Percentiles rank a stretch among this genome's conserved stretches.
phyloP scores from a whole-genome alignment of 163 green algal genomes.

The Chlorella variabilis region DNA sequence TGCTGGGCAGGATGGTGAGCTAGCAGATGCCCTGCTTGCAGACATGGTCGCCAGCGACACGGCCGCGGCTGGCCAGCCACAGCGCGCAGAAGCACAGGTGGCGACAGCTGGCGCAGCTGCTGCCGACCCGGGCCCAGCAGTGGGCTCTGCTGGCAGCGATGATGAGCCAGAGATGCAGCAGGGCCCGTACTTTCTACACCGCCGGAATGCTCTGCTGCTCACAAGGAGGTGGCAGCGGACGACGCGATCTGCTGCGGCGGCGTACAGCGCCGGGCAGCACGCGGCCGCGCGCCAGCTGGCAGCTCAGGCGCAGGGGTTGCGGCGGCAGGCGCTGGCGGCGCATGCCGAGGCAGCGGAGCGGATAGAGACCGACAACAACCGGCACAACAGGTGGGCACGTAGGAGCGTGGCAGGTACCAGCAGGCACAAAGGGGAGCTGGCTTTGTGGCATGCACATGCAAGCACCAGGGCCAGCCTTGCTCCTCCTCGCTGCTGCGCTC shows the following conservation, averaged over 20 bases:
- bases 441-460: too few species aligned
- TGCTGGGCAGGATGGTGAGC: neutral
- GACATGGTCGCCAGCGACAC: constrained; percentile 16
- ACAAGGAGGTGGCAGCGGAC: constrained; percentile 12
- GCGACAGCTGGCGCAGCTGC: neutral
- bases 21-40: neutral
- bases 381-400: neutral
- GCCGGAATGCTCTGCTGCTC: constrained; percentile 11
- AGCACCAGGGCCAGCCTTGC: too few species aligned
- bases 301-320: constrained; percentile 20
- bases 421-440: too few species aligned
- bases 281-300: constrained; percentile 6
- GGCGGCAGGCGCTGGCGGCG: constrained; percentile 23
- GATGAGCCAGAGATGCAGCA: neutral
- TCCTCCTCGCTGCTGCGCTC: too few species aligned
- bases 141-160: neutral
- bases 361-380: constrained; percentile 50
- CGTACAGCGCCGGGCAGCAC: constrained; percentile 3
- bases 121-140: neutral
- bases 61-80: neutral
- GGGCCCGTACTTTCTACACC: constrained; percentile 3
- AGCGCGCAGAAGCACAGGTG: neutral
- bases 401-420: too few species aligned
- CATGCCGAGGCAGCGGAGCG: constrained; percentile 41
- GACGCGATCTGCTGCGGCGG: neutral